phyloP scores from a whole-genome alignment of 768 basidiomycete genomes.

The Clavaria fumosa region DNA sequence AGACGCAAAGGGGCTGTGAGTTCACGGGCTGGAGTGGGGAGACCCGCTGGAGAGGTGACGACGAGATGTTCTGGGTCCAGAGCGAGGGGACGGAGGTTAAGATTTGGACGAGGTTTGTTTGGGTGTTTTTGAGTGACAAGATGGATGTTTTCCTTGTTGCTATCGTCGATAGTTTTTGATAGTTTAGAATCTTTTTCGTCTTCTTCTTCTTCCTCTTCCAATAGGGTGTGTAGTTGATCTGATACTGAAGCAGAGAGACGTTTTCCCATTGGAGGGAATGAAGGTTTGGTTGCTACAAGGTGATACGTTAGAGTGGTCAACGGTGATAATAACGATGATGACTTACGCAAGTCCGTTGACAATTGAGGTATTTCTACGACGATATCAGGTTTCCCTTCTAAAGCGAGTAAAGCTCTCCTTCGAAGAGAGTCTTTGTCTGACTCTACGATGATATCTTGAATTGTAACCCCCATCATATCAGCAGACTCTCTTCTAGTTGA shows the following conservation, averaged over 20 bases:
- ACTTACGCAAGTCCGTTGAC: slow-evolving; percentile 53
- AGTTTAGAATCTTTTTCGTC: slow-evolving; percentile 37
- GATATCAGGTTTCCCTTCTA: slow-evolving; percentile 70
- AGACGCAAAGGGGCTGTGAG: too few species aligned
- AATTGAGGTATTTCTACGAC: slow-evolving; percentile 77
- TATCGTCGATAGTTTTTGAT: slow-evolving; percentile 11
- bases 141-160: slow-evolving; percentile 14
- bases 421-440: slow-evolving; percentile 69
- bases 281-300: slow-evolving; percentile 40
- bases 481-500: slow-evolving; percentile 83
- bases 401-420: slow-evolving; percentile 67
- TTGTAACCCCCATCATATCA: slow-evolving; percentile 72
- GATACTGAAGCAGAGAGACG: slow-evolving; percentile 39
- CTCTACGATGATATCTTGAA: slow-evolving; percentile 53
- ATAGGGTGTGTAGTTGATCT: slow-evolving; percentile 61
- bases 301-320: too few species aligned
- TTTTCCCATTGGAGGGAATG: slow-evolving; percentile 32
- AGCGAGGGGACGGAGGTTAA: slow-evolving; percentile 56
- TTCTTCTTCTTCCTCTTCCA: slow-evolving; percentile 83
- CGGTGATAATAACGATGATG: slow-evolving; percentile 7
- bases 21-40: slow-evolving; percentile 41
- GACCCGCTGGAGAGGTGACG: slow-evolving; percentile 19
- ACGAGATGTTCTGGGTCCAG: slow-evolving; percentile 39
- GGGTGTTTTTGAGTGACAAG: slow-evolving; percentile 42
- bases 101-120: too few species aligned